Percentiles rank a stretch among this genome's conserved stretches.
These are phyloP conservation scores for Carex sylvatica DNA, from an alignment of 202 grass and related monocot genomes.

Conservation along the genomic window DNA sequence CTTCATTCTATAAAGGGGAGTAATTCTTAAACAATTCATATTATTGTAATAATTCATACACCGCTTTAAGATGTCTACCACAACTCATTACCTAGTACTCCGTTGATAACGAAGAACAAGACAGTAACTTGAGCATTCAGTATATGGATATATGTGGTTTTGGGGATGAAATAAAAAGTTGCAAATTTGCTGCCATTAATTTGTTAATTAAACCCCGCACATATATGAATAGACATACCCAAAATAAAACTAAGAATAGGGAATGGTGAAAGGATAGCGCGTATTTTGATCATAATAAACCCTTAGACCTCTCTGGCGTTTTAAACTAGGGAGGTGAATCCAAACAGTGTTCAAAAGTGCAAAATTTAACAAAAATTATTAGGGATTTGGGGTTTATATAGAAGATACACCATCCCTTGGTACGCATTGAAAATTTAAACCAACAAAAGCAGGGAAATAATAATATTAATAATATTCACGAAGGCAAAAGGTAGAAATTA, in stretches of 20 bases:
- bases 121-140: background rate
- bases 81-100: background rate
- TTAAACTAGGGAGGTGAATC: background rate
- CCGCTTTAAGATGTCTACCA: background rate
- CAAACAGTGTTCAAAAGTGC: constrained; percentile 17
- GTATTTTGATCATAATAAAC: background rate
- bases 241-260: background rate
- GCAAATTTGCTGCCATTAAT: background rate
- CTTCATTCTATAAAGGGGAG: too few relatives aligned
- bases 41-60: background rate
- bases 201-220: background rate
- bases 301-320: background rate
- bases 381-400: background rate
- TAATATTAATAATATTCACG: background rate
- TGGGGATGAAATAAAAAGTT: background rate
- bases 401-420: background rate
- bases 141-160: background rate
- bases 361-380: background rate
- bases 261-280: background rate
- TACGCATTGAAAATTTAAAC: background rate
- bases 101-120: background rate
- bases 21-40: background rate
- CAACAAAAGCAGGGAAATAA: constrained; percentile 4
- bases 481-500: background rate
- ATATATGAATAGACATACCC: background rate